Conservation (phyloP, 2,329 filamentous ascomycete species). For the Fonsecaea pugnacius region DNA sequence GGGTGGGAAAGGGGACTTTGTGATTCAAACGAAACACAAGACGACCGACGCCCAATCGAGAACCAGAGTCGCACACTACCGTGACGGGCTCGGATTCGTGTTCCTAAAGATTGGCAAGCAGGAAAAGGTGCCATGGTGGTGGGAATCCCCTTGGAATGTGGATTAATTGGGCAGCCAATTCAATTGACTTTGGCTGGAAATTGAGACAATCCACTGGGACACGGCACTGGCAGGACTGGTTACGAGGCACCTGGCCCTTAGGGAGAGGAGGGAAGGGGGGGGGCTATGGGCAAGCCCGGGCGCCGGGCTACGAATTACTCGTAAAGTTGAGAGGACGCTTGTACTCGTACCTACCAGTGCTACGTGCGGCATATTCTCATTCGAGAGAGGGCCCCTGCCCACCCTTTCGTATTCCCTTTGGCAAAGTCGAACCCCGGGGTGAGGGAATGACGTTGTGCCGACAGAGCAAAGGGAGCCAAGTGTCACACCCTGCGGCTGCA, state of each 20-base stretch:
- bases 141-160: slow-evolving; percentile 13
- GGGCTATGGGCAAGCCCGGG: not conserved
- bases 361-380: not conserved
- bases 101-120: slow-evolving; percentile 4
- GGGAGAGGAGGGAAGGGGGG: not conserved
- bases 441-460: not conserved
- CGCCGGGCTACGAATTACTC: not conserved
- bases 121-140: slow-evolving; percentile 1
- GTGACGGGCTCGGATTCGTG: slow-evolving; percentile 3
- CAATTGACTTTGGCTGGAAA: slow-evolving; percentile 18
- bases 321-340: not conserved
- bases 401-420: not conserved
- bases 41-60: slow-evolving; percentile 9
- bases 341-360: not conserved
- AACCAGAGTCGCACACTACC: not conserved
- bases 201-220: slow-evolving; percentile 11
- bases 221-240: too few species aligned
- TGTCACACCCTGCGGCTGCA: not conserved
- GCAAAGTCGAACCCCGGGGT: not conserved
- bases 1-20: slow-evolving; percentile 5
- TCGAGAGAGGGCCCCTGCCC: not conserved
- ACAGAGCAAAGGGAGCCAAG: not conserved
- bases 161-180: slow-evolving; percentile 23
- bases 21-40: slow-evolving; percentile 9
- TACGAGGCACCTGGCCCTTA: too few species aligned